Conservation (phyloP, 352 stramenopile genomes). For the Elongisporangium prolatum region DNA sequence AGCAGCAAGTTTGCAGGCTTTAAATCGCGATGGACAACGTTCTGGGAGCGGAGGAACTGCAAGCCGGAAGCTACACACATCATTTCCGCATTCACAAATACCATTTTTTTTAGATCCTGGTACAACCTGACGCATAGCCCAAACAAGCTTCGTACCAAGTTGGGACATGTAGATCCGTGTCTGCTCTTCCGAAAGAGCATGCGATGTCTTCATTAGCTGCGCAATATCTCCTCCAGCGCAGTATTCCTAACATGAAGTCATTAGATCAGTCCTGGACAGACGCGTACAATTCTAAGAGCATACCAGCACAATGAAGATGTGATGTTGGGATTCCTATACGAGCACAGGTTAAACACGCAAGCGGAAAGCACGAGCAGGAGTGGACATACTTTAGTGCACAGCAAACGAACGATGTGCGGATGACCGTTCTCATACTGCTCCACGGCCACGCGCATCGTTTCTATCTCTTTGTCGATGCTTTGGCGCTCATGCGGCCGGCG, state of each 20-base stretch:
- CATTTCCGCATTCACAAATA: neutral
- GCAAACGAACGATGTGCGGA: constrained; percentile 72
- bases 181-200: constrained; percentile 56
- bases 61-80: constrained; percentile 46
- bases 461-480: constrained; percentile 84
- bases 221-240: constrained; percentile 73
- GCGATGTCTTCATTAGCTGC: constrained; percentile 60
- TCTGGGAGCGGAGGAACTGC: constrained; percentile 71
- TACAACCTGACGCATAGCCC: too few relatives aligned
- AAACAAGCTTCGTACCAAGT: constrained; percentile 34
- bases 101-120: too few relatives aligned
- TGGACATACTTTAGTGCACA: constrained; percentile 49
- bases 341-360: neutral
- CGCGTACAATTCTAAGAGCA: neutral
- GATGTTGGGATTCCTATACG: constrained; percentile 50
- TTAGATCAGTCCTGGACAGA: constrained; percentile 1
- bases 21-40: constrained; percentile 72
- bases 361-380: neutral
- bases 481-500: constrained; percentile 64
- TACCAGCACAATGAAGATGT: constrained; percentile 82
- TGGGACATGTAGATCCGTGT: constrained; percentile 78
- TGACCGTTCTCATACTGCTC: constrained; percentile 86
- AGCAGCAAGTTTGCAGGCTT: constrained; percentile 76
- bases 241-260: constrained; percentile 43
- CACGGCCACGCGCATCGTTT: constrained; percentile 81